phyloP scores from a whole-genome alignment of 2,329 filamentous ascomycete species.

The Chaetothyriales sp. region DNA sequence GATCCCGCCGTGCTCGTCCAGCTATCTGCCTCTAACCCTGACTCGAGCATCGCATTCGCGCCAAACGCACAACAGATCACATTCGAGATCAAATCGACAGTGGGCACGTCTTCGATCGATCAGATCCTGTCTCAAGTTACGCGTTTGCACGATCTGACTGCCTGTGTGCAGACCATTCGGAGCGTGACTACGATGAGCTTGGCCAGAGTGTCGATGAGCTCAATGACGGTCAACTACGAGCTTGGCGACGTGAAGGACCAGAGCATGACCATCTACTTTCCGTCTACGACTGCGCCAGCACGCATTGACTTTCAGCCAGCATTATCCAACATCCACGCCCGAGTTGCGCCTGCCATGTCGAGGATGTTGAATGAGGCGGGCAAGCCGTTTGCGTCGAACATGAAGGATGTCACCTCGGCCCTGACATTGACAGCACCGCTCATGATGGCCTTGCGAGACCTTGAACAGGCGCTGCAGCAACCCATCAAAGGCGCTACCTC shows the following conservation, averaged over 20 bases:
- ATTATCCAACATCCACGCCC: slow-evolving; percentile 11
- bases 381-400: not conserved
- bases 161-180: slow-evolving; percentile 11
- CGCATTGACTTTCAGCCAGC: slow-evolving; percentile 10
- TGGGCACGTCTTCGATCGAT: slow-evolving; percentile 8
- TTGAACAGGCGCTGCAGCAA: slow-evolving; percentile 3
- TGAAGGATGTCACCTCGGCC: slow-evolving; percentile 9
- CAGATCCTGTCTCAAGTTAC: slow-evolving; percentile 8
- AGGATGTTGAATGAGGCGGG: not conserved
- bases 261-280: slow-evolving; percentile 5
- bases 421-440: slow-evolving; percentile 30
- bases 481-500: not conserved
- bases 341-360: slow-evolving; percentile 1
- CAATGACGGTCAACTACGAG: slow-evolving; percentile 11
- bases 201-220: slow-evolving; percentile 7
- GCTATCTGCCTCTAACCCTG: slow-evolving; percentile 8
- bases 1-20: slow-evolving; percentile 6
- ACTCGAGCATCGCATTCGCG: slow-evolving; percentile 8
- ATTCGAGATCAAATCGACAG: slow-evolving; percentile 6
- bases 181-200: slow-evolving; percentile 8
- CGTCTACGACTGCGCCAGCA: slow-evolving; percentile 1
- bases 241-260: slow-evolving; percentile 4
- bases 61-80: slow-evolving; percentile 6
- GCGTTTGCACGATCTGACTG: slow-evolving; percentile 12
- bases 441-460: slow-evolving; percentile 24